Conservation (phyloP, 176 grass and related monocot genomes). For the Alopecurus myosuroides region DNA sequence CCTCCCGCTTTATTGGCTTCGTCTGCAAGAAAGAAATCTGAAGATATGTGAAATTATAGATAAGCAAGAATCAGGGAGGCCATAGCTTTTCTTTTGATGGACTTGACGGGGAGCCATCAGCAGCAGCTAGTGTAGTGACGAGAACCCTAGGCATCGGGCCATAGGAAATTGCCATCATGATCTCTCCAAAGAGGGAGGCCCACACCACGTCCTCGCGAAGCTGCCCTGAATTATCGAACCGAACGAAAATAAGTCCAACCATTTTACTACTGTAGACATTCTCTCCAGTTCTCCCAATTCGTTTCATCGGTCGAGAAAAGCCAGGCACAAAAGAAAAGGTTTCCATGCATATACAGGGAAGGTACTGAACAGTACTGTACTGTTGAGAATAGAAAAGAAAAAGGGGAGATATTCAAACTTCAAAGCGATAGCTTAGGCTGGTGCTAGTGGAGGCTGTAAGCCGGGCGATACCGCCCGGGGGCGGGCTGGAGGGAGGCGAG, state of each 20-base stretch:
- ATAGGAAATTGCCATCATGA: conserved; percentile 28
- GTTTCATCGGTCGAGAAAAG: background rate
- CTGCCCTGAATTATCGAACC: no score
- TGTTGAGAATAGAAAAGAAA: background rate
- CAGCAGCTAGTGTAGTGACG: conserved; percentile 22
- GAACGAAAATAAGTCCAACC: no score
- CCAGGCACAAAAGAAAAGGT: background rate
- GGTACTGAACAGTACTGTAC: background rate
- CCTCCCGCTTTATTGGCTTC: conserved; percentile 31
- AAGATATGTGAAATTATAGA: conserved; percentile 19
- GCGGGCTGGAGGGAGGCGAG: no score
- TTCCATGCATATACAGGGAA: background rate
- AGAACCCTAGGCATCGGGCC: conserved; percentile 29
- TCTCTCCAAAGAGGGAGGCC: conserved; percentile 12
- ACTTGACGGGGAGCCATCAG: conserved; percentile 40
- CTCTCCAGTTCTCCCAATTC: background rate
- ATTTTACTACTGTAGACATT: background rate
- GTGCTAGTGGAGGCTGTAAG: no score
- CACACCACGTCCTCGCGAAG: background rate
- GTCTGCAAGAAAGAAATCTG: conserved; percentile 29
- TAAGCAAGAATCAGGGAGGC: conserved; percentile 31
- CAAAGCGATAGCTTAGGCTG: conserved; percentile 41
- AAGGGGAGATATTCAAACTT: background rate
- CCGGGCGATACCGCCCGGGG: no score
- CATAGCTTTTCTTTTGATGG: conserved; percentile 28